A percentile compares a stretch with the other conserved stretches of the same genome.
phyloP scores from a whole-genome alignment of 1,284 basidiomycete genomes.

The Fomes fomentarius region DNA sequence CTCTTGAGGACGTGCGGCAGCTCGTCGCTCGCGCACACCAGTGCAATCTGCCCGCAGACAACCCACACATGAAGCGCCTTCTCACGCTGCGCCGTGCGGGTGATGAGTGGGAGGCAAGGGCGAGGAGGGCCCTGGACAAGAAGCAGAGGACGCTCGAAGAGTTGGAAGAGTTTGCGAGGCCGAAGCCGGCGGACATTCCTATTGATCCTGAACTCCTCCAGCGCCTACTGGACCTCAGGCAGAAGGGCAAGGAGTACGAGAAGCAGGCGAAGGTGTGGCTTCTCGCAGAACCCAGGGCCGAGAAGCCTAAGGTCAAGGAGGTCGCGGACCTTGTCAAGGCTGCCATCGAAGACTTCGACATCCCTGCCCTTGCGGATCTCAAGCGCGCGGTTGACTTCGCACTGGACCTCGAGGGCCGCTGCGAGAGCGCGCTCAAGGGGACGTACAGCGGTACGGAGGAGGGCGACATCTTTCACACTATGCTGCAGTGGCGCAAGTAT shows the following conservation, averaged over 20 bases:
- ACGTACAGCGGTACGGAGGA: conserved; percentile 57
- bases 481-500: conserved; percentile 72
- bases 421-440: conserved; percentile 71
- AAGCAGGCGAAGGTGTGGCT: conserved; percentile 76
- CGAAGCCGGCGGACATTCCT: conserved; percentile 57
- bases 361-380: conserved; percentile 65
- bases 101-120: conserved; percentile 71
- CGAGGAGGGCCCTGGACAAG: conserved; percentile 62
- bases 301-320: conserved; percentile 66
- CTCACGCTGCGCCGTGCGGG: conserved; percentile 63
- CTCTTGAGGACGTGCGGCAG: conserved; percentile 71
- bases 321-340: conserved; percentile 67
- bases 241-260: conserved; percentile 75
- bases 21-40: conserved; percentile 67
- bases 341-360: conserved; percentile 74
- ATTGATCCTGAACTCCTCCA: conserved; percentile 64
- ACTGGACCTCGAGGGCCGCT: conserved; percentile 69
- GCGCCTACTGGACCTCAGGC: conserved; percentile 58
- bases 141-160: conserved; percentile 73
- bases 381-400: conserved; percentile 73
- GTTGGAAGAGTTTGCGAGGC: conserved; percentile 65
- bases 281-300: conserved; percentile 49
- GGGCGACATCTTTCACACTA: conserved; percentile 67
- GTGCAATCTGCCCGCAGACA: conserved; percentile 66
- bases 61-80: conserved; percentile 60